Conservation (phyloP, 768 basidiomycete species). For the Serendipita sp. region DNA sequence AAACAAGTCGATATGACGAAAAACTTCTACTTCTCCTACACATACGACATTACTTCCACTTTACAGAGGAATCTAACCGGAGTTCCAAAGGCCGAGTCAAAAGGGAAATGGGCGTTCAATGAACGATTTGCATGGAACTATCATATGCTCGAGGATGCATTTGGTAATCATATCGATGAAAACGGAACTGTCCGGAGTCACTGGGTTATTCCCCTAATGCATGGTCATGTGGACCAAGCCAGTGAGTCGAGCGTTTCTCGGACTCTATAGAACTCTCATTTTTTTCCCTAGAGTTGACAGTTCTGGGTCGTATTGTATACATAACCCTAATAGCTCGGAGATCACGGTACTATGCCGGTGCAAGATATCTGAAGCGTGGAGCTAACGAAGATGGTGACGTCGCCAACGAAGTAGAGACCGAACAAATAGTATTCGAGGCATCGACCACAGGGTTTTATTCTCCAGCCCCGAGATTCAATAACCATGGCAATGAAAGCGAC, state of each 20-base stretch:
- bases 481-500: constrained; percentile 23
- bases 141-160: constrained; percentile 43
- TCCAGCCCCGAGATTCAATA: constrained; percentile 28
- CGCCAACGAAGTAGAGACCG: constrained; percentile 97
- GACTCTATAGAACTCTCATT: background rate
- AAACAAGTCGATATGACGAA: constrained; percentile 97
- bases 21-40: constrained; percentile 98
- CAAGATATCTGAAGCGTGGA: constrained; percentile 84
- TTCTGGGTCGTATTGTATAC: constrained; percentile 78
- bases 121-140: constrained; percentile 93
- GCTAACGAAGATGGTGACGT: constrained; percentile 95
- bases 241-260: constrained; percentile 38
- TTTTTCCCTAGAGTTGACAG: constrained; percentile 58
- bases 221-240: constrained; percentile 96
- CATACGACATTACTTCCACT: constrained; percentile 93
- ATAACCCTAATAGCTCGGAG: constrained; percentile 89
- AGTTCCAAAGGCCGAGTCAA: constrained; percentile 21
- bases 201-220: constrained; percentile 84
- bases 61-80: constrained; percentile 79
- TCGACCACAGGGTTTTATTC: constrained; percentile 79
- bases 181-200: constrained; percentile 30
- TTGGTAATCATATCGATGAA: constrained; percentile 7
- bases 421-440: constrained; percentile 89
- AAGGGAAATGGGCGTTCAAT: constrained; percentile 46
- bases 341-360: constrained; percentile 90